A percentile compares a stretch with the other conserved stretches of the same genome.
Conservation (phyloP, 441 rosid species). For the Pelargonium cotyledonis region DNA sequence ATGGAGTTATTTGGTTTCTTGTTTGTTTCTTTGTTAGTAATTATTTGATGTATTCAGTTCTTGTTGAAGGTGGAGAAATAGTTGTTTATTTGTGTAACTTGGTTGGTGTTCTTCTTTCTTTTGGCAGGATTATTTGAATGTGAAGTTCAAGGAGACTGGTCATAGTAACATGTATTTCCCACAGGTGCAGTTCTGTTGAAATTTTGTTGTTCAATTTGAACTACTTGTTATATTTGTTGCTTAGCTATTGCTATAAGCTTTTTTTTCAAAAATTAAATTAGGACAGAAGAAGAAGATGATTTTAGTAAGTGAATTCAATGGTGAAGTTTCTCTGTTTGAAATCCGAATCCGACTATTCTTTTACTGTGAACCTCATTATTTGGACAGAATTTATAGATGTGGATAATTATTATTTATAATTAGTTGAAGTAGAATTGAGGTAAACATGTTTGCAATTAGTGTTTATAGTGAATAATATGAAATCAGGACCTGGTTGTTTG, state of each 20-base stretch:
- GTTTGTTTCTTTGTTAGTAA: neutral
- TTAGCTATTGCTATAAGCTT: neutral
- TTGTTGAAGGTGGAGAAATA: neutral
- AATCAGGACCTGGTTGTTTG: neutral
- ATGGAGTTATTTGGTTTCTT: neutral
- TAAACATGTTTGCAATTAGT: too few species aligned
- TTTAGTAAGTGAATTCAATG: neutral
- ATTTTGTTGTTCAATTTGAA: slow-evolving; percentile 6
- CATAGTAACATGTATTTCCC: slow-evolving; percentile 95
- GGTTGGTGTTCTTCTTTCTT: neutral
- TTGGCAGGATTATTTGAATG: slow-evolving; percentile 73
- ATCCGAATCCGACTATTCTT: neutral
- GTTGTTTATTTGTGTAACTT: neutral
- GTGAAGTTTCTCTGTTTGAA: neutral
- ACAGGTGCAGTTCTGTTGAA: slow-evolving; percentile 42
- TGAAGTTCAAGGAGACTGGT: slow-evolving; percentile 90
- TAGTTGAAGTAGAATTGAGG: neutral
- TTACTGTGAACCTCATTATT: too few species aligned
- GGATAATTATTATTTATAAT: neutral
- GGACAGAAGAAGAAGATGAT: neutral
- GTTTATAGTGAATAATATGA: neutral
- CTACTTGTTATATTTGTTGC: neutral
- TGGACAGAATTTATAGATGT: neutral
- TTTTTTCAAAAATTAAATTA: neutral
- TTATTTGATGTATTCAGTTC: neutral